These are phyloP conservation scores for Volutella citrinella DNA, from an alignment of 2,329 filamentous ascomycete genomes.

Conservation along the genomic window DNA sequence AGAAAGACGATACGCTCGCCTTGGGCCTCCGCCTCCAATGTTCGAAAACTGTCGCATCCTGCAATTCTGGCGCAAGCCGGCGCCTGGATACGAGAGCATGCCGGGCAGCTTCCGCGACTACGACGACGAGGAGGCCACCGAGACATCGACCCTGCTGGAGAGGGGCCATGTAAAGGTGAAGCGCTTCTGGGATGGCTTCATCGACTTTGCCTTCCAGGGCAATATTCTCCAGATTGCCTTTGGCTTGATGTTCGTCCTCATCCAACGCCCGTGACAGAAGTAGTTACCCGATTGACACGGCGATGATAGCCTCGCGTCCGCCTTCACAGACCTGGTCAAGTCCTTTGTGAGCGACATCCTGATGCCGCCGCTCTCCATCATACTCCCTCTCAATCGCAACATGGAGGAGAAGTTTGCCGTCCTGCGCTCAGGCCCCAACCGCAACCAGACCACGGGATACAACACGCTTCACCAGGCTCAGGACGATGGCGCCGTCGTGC, in stretches of 20 bases:
- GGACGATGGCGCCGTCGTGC: conserved; percentile 67
- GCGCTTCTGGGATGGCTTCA: conserved; percentile 59
- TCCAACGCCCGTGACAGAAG: not conserved
- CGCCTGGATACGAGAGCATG: conserved; percentile 21
- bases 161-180: conserved; percentile 45
- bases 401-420: conserved; percentile 73
- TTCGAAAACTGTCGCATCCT: not conserved
- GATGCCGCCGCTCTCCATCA: conserved; percentile 65
- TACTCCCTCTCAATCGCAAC: conserved; percentile 68
- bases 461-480: conserved; percentile 68
- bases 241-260: conserved; percentile 62
- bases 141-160: conserved; percentile 41
- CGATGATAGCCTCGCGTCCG: conserved; percentile 57
- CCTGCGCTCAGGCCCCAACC: conserved; percentile 55
- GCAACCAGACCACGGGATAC: conserved; percentile 53
- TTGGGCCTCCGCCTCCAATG: no score
- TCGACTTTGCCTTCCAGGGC: conserved; percentile 71
- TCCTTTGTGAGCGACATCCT: conserved; percentile 70
- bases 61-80: conserved; percentile 2
- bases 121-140: conserved; percentile 33
- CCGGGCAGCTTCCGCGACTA: conserved; percentile 25
- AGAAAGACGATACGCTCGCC: no score
- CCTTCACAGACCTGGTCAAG: conserved; percentile 69
- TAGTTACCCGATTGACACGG: conserved; percentile 2
- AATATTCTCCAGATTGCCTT: conserved; percentile 76